Percentiles rank a stretch among this genome's conserved stretches.
phyloP scores from a whole-genome alignment of 805 yeast genomes.

The Wickerhamiella hasegawae region DNA sequence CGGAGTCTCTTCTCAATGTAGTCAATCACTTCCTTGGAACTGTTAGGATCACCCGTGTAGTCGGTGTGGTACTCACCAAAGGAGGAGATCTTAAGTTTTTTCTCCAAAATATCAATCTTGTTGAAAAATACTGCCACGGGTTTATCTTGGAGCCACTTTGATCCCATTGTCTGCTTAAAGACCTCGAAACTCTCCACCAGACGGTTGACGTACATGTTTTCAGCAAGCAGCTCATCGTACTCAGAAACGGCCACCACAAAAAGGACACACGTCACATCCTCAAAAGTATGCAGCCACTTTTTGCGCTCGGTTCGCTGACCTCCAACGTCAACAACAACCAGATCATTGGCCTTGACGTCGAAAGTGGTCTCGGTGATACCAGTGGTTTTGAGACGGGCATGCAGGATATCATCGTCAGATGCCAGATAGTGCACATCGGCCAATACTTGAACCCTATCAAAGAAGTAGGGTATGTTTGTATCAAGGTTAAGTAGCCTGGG shows the following conservation, averaged over 20 bases:
- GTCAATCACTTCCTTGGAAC: conserved; percentile 48
- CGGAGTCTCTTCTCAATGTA: conserved; percentile 58
- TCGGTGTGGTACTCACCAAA: conserved; percentile 64
- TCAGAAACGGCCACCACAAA: conserved; percentile 84
- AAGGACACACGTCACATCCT: conserved; percentile 71
- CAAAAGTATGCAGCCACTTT: conserved; percentile 95
- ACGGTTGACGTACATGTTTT: conserved; percentile 76
- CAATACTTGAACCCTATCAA: conserved; percentile 53
- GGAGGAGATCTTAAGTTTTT: conserved; percentile 46
- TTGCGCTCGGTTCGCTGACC: conserved; percentile 93
- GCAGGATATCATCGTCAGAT: conserved; percentile 66
- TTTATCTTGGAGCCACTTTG: conserved; percentile 68
- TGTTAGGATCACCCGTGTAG: conserved; percentile 47
- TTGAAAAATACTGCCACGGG: conserved; percentile 83
- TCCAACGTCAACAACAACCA: conserved; percentile 86
- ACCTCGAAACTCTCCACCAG: conserved; percentile 79
- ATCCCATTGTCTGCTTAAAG: conserved; percentile 70
- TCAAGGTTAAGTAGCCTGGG: conserved; percentile 53
- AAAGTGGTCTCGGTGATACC: conserved; percentile 85
- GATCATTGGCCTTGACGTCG: conserved; percentile 41
- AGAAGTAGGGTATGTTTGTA: conserved; percentile 66
- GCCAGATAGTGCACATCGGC: conserved; percentile 52
- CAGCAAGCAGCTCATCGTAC: conserved; percentile 82
- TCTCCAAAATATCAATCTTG: conserved; percentile 68
- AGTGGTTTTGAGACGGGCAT: conserved; percentile 86